Percentiles rank a stretch among this genome's conserved stretches.
phyloP scores from a whole-genome alignment of 495 filamentous ascomycete genomes.

The Cladorrhinum samala region DNA sequence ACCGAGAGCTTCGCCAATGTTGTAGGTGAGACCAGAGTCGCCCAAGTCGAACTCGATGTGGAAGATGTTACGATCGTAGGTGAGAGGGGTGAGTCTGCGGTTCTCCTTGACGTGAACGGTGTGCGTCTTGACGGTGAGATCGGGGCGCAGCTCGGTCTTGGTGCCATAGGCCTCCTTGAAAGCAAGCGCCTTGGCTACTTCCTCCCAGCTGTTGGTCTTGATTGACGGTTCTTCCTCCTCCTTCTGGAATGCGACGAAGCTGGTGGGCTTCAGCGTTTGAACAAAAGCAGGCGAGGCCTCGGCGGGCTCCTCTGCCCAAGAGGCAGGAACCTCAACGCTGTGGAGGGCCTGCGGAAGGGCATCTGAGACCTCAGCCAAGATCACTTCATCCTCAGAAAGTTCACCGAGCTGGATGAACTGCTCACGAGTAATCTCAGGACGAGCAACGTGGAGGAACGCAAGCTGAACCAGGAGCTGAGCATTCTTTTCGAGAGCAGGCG shows the following conservation, averaged over 20 bases:
- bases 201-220: constrained; percentile 68
- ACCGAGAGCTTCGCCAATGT: constrained; percentile 96
- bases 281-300: constrained; percentile 50
- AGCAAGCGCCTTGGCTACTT: constrained; percentile 74
- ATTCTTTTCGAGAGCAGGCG: constrained; percentile 58
- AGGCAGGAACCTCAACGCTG: constrained; percentile 65
- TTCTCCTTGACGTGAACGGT: constrained; percentile 92
- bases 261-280: constrained; percentile 60
- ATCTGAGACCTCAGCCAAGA: constrained; percentile 54
- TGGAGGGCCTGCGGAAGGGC: constrained; percentile 65
- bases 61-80: constrained; percentile 98
- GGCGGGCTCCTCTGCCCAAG: constrained; percentile 65
- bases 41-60: constrained; percentile 98
- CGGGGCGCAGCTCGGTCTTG: constrained; percentile 67
- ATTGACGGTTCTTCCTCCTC: constrained; percentile 58
- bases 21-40: constrained; percentile 82
- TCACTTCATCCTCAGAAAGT: constrained; percentile 34
- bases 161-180: constrained; percentile 95
- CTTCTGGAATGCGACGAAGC: constrained; percentile 78
- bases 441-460: constrained; percentile 71
- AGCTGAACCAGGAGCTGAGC: constrained; percentile 62
- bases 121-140: constrained; percentile 76
- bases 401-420: constrained; percentile 28
- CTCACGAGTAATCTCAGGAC: constrained; percentile 54
- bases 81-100: constrained; percentile 76